Base-by-base conservation (phyloP, 257 asterid genomes). In the Solanum piurae region DNA sequence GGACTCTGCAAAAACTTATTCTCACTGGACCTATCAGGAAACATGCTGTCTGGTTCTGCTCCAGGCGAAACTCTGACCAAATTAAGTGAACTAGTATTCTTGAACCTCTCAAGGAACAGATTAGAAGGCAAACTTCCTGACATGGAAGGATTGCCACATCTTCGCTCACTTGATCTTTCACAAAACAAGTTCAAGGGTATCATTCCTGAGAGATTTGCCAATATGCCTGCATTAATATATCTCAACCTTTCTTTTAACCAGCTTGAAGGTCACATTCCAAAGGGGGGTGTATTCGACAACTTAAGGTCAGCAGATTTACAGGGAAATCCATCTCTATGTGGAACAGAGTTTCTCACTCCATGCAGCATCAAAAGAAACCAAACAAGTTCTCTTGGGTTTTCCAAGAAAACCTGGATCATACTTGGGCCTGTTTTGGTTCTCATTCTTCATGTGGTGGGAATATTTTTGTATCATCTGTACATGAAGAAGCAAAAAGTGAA, bases 231-330 rank as follows among this genome's bases (percentile, higher is more conserved):
- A 85, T 91, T 95, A 92, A 92, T 88, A 87, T 55, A 87, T 79
- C 95, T 96, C 91, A 92, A 96, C 88, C 95, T 95, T 87, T 94
- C 99, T 44, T 93, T 89, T 93, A 96, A 96, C 88, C 84, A 80
- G 84, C 98, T 96, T 18, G 92, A 93, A 85, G 98, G 99, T 20
- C 93, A 6, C 68, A 91, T 95, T 87, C 98, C 98, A 6, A 89
- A 89, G 60, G 80, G 64, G 16, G 96, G 98, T 37, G 46, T 92
- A 46, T 94, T 96, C 87, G 23, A 55, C 68, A 88, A 89, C 46
- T 77, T 88, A 44, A 87, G 46, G 69, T 69, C 87, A 27, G 38
- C 85, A 7, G 86, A 87, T 90, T 84, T 96, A 52, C 87, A 83
- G 58, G 98, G 98, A 25, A 96, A 96, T 89, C 89, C 91, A 77